Percentiles rank a stretch among this genome's conserved stretches.
These are phyloP conservation scores for Triticum aestivum DNA, from an alignment of 176 grass and related monocot genomes.

Conservation along the genomic window IWGSC_CS_RefSeq_v2.1 NC_057810.1:717477639-717478138, in stretches of 20 bases:
- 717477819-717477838: rapidly evolving
- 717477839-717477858: background rate
- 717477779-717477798: background rate
- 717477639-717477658: too few species aligned
- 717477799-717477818: background rate
- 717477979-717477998: too few species aligned
- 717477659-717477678: too few species aligned
- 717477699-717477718: rapidly evolving
- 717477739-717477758: slow-evolving; percentile 32
- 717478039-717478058: too few species aligned
- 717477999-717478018: too few species aligned
- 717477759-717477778: background rate
- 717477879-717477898: background rate
- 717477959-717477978: too few species aligned
- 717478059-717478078: background rate
- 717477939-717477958: too few species aligned
- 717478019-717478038: too few species aligned
- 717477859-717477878: background rate
- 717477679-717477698: background rate
- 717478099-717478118: too few species aligned
- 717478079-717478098: background rate
- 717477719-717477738: background rate
- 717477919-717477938: background rate
- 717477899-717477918: background rate
- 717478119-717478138: too few species aligned